Evolutionary conservation across 208 protist genomes (phyloP).

Genomic region (Endotrypanum monterogeii): DNA sequence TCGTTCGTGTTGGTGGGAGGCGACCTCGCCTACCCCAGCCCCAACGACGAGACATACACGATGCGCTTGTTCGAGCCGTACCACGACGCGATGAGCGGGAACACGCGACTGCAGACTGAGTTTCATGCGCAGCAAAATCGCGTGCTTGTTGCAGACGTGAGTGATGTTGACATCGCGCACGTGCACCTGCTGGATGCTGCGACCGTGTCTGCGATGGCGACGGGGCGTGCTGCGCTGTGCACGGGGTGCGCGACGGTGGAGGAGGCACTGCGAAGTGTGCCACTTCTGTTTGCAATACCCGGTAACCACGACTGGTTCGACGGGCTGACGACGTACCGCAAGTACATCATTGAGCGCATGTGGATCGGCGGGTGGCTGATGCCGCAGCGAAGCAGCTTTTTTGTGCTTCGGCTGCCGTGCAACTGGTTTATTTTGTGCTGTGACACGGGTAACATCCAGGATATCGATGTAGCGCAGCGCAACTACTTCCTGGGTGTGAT

Average conservation of each 20-base stretch:
- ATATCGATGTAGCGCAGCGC: conserved; percentile 82
- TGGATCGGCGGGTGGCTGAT: conserved; percentile 88
- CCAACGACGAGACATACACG: conserved; percentile 70
- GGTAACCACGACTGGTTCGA: conserved; percentile 93
- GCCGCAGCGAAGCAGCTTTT: conserved; percentile 85
- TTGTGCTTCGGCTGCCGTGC: conserved; percentile 71
- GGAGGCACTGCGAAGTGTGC: conserved; percentile 59
- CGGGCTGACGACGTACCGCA: conserved; percentile 76
- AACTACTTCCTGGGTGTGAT: conserved; percentile 85
- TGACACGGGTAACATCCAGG: conserved; percentile 71
- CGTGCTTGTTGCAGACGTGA: conserved; percentile 45
- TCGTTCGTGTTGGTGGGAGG: conserved; percentile 83
- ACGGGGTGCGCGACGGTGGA: conserved; percentile 34
- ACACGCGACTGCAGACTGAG: conserved; percentile 41
- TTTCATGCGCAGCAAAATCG: conserved; percentile 48
- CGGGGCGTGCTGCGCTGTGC: conserved; percentile 30
- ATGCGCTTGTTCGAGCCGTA: conserved; percentile 80
- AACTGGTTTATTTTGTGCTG: conserved; percentile 89
- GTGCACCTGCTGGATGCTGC: conserved; percentile 55
- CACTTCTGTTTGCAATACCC: conserved; percentile 83
- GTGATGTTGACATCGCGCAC: conserved; percentile 58
- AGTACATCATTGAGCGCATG: conserved; percentile 71
- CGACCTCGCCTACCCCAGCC: conserved; percentile 85
- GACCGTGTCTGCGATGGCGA: conserved; percentile 39
- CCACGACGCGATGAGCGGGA: conserved; percentile 55